Evolutionary conservation across 2,329 filamentous ascomycete species (phyloP).

Genomic region (Atkinsonella texensis): DNA sequence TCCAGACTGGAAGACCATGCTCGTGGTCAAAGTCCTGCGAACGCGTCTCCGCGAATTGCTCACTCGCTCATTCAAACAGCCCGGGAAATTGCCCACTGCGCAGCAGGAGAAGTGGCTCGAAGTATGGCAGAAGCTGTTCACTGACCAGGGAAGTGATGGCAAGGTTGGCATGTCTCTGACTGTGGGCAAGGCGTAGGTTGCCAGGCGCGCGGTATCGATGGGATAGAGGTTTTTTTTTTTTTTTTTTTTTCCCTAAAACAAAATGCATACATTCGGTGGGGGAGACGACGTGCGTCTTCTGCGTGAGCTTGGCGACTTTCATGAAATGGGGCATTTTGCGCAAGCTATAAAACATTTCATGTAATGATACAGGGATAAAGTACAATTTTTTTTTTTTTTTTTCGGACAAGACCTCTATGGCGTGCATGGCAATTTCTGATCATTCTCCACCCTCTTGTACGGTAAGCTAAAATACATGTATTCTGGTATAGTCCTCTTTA

Average conservation of each 20-base stretch:
- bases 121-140: slow-evolving; percentile 60
- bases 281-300: too few relatives aligned
- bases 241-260: not conserved
- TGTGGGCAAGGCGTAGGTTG: slow-evolving; percentile 18
- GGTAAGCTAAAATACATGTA: not conserved
- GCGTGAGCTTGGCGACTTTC: too few relatives aligned
- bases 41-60: slow-evolving; percentile 64
- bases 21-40: slow-evolving; percentile 76
- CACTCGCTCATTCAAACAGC: slow-evolving; percentile 55
- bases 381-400: not conserved
- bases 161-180: slow-evolving; percentile 14
- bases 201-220: not conserved
- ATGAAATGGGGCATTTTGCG: too few relatives aligned
- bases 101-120: slow-evolving; percentile 66
- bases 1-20: slow-evolving; percentile 79
- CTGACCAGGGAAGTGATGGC: slow-evolving; percentile 28
- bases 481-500: not conserved
- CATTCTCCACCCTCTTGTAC: not conserved
- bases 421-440: not conserved
- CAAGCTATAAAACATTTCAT: too few relatives aligned
- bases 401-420: not conserved
- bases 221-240: not conserved
- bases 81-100: slow-evolving; percentile 47
- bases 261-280: not conserved
- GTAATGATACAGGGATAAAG: not conserved